Conservation (phyloP, 139 green algal species). For the Marvania coccoides region DNA sequence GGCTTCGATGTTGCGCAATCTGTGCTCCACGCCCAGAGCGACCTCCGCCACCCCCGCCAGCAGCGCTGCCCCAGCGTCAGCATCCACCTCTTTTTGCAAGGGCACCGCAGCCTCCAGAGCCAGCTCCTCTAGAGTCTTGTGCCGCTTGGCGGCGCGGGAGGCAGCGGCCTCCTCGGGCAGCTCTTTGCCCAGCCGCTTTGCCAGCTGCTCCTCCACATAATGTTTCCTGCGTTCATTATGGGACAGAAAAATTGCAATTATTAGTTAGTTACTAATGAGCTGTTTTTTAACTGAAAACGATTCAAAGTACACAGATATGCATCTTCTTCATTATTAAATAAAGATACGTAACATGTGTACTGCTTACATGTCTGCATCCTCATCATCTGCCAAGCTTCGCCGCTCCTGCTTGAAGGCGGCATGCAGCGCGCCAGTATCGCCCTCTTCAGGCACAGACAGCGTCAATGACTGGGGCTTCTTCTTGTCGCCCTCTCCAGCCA, state of each 20-base stretch:
- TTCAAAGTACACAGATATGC: too few relatives aligned
- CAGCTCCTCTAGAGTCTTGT: slow-evolving; percentile 1
- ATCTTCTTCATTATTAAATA: too few relatives aligned
- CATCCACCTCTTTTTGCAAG: slow-evolving; percentile 11
- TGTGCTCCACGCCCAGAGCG: slow-evolving; percentile 52
- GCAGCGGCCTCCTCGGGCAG: slow-evolving; percentile 13
- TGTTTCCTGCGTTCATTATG: too few relatives aligned
- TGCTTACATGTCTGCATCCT: slow-evolving; percentile 53
- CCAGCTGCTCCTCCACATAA: slow-evolving; percentile 62
- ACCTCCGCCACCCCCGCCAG: slow-evolving; percentile 76
- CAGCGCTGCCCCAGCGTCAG: slow-evolving; percentile 32
- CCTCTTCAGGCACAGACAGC: not conserved
- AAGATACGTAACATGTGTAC: too few relatives aligned
- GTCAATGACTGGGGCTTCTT: not conserved
- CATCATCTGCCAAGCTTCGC: slow-evolving; percentile 12
- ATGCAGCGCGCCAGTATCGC: slow-evolving; percentile 13
- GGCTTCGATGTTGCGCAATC: slow-evolving; percentile 78
- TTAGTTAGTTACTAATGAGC: too few relatives aligned
- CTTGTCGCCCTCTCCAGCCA: slow-evolving; percentile 8
- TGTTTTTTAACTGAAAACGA: too few relatives aligned
- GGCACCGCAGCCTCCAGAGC: slow-evolving; percentile 8
- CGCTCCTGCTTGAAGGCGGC: slow-evolving; percentile 39
- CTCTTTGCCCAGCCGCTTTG: slow-evolving; percentile 45
- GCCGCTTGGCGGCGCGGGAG: not conserved
- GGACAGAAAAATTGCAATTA: too few relatives aligned